Base-by-base conservation (phyloP, 225 moss, liverwort and hornwort species). In the Pseudisothecium myosuroides region DNA sequence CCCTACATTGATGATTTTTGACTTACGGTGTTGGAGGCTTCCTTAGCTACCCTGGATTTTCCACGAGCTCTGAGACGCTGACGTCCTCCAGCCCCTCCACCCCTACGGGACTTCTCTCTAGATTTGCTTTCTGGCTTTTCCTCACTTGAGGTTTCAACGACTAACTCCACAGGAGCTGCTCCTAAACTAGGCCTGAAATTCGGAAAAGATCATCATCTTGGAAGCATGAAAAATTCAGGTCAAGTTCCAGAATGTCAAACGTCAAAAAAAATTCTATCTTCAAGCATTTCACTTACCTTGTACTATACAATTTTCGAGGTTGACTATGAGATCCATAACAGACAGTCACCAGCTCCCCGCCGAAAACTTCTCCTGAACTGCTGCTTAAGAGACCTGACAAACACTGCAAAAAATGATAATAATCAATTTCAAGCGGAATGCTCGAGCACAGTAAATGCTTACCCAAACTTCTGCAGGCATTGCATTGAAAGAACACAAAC, bases 1-100 rank as follows among this genome's bases (percentile, higher is more conserved):
- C 69, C 79, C 74, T 91, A 73, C 79, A 80, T 84, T 86, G 72
- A 63, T 87, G 83, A 43, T 84, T 89, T 81, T 83, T 78, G 54
- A 94, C 94, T 93, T 92, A 94, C 94, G 90, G 77, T 86, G 43
- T 89, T 90, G 83, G 91, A 80, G 66, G 87, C 60, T 93, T 92
- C 91, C 82, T 94, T 94, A 80, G 84, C 65, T 76, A 92, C 86
- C 69, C 84, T 89, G 80, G 85, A 74, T 81, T 89, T 91, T 79
- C 89, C 92, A 80, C 91, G 94, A 92, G 94, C 93, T 92, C 88
- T 90, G 41, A 94, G 92, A 89, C 93, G 93, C 90, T 93, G 94
- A 83, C 93, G 94, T 79, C 94, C 94, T 88, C 93, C 93, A 43
- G 90, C 83, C 54, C 94, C 94, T 89, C 94, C 94, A 92, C 94